phyloP scores from a whole-genome alignment of 2,329 filamentous ascomycete species.

The Sarocladiaceae sp. region DNA sequence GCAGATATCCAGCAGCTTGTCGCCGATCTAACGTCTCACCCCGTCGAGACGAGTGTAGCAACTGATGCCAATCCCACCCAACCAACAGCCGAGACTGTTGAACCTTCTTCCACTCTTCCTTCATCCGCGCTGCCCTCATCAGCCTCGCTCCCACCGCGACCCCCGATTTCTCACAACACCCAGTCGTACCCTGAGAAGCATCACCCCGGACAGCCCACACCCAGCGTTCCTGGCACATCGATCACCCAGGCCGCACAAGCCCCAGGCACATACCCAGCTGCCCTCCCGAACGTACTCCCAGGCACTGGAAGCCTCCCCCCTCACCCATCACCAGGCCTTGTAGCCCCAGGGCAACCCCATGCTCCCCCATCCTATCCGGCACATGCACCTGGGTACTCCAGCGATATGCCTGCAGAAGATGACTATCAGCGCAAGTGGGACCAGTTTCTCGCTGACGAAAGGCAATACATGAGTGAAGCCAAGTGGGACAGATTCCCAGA shows the following conservation, averaged over 20 bases:
- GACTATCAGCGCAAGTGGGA: constrained; percentile 64
- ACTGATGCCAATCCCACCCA: constrained; percentile 21
- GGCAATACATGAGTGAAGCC: constrained; percentile 68
- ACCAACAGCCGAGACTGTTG: constrained; percentile 19
- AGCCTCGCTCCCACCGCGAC: constrained; percentile 41
- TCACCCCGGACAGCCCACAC: constrained; percentile 24
- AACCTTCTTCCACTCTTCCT: constrained; percentile 23
- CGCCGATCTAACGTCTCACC: constrained; percentile 32
- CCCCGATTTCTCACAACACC: constrained; percentile 26
- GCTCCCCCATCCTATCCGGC: constrained; percentile 7
- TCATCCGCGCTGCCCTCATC: constrained; percentile 28
- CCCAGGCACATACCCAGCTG: not conserved
- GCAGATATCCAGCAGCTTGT: constrained; percentile 35
- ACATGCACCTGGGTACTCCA: constrained; percentile 20
- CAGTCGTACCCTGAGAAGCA: constrained; percentile 32
- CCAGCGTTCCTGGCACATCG: constrained; percentile 16
- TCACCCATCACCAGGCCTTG: not conserved
- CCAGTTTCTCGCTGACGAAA: constrained; percentile 65
- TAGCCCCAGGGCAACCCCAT: not conserved
- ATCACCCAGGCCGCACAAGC: not conserved
- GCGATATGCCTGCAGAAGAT: constrained; percentile 25
- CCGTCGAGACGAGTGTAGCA: constrained; percentile 14
- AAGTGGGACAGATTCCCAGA: constrained; percentile 77
- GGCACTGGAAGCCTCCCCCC: not conserved
- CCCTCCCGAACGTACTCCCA: constrained; percentile 22